Base-by-base conservation (phyloP, 1,139 yeast species). In the Scheffersomyces parashehatae region DNA sequence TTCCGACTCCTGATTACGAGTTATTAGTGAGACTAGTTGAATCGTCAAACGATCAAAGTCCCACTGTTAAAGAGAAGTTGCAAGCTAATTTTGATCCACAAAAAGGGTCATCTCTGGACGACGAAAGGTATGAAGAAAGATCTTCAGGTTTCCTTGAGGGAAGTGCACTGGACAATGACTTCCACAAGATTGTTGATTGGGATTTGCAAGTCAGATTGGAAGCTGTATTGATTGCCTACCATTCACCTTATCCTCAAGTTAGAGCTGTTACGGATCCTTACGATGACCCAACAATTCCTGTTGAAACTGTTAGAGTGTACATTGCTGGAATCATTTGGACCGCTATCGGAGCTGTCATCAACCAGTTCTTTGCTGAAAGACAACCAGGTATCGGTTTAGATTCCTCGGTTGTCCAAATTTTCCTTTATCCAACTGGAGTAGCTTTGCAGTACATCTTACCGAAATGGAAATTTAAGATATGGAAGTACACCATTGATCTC, bases 181-280 rank as follows among this genome's bases (percentile, higher is more conserved):
- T 12, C 51, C 12, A 36, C 38, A 16, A 36, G 5, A 26, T 44
- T 10, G 15, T 29, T 10, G 56, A 54, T 39, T 54, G 58, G 56
- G 37, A 40, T 8, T 44, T 55, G n/a, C 56, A 52, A 39, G 53
- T 47, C 6, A 47, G 52, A 20, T 36, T 49, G 28, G 59, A 56
- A 32, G 60, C 60, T n/a, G 51, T 51, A 1, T 41, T 82, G 40
- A 62, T 77, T 40, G 67, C 75, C 37, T 81, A 67, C 56, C 77
- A 74, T 58, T 81, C 85, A 1, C 85, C 86, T 1, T 83, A 83
- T 56, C 79, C 83, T 3, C 86, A 82, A 58, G 85, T 83, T 5
- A 69, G 88, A 48, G 70, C 87, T 9, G 77, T 80, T 28, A 68
- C 82, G 20, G 75, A 73, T 39, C 79, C 83, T 14, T 62, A 60